phyloP scores from a whole-genome alignment of 805 yeast genomes.

The Torulaspora gathmanii region DNA sequence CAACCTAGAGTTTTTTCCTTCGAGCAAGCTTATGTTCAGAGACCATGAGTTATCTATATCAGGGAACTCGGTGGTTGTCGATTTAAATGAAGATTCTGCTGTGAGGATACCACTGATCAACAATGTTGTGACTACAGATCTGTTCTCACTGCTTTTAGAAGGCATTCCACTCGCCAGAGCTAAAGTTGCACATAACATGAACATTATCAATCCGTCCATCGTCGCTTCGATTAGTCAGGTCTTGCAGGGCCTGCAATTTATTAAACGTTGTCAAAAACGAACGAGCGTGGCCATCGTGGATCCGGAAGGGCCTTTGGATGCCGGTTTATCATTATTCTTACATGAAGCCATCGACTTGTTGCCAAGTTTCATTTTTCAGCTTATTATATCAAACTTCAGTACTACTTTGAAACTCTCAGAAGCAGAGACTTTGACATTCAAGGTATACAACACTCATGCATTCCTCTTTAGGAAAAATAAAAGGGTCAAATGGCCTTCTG shows the following conservation, averaged over 20 bases:
- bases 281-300: not conserved
- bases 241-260: conserved; percentile 9
- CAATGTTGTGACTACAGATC: conserved; percentile 26
- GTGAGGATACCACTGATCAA: conserved; percentile 33
- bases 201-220: conserved; percentile 31
- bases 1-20: conserved; percentile 21
- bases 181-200: conserved; percentile 22
- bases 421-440: conserved; percentile 21
- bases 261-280: conserved; percentile 2
- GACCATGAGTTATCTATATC: conserved; percentile 32
- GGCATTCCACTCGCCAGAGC: conserved; percentile 18
- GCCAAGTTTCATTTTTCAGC: conserved; percentile 26
- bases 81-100: conserved; percentile 18
- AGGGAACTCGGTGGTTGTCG: conserved; percentile 22
- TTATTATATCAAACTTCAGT: conserved; percentile 26
- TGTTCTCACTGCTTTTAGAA: conserved; percentile 20
- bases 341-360: conserved; percentile 6
- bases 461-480: conserved; percentile 16
- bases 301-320: not conserved
- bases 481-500: conserved; percentile 1
- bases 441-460: conserved; percentile 23
- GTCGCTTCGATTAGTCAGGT: conserved; percentile 24
- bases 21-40: conserved; percentile 16
- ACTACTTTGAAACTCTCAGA: conserved; percentile 23
- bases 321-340: not conserved